phyloP scores from a whole-genome alignment of 1,139 yeast species.

The Candida sojae region DNA sequence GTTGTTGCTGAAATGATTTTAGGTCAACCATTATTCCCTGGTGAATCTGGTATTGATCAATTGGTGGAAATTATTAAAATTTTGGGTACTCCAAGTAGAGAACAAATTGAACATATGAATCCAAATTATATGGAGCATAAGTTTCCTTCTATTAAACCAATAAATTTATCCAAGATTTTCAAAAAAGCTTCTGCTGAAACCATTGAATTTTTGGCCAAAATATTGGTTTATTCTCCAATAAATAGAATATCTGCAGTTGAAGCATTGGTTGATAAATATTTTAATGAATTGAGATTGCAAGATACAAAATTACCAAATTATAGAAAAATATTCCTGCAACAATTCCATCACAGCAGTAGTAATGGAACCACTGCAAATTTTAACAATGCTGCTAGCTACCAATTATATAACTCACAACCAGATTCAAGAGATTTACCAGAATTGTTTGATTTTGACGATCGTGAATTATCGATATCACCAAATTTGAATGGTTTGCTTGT shows the following conservation, averaged over 20 bases:
- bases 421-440: slow-evolving; percentile 46
- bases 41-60: slow-evolving; percentile 97
- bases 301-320: slow-evolving; percentile 56
- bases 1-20: slow-evolving; percentile 95
- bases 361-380: slow-evolving; percentile 5
- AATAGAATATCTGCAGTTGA: slow-evolving; percentile 70
- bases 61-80: slow-evolving; percentile 95
- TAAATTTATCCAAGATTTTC: slow-evolving; percentile 83
- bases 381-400: slow-evolving; percentile 35
- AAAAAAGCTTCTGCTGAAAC: slow-evolving; percentile 65
- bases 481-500: slow-evolving; percentile 35
- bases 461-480: slow-evolving; percentile 47
- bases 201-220: slow-evolving; percentile 57
- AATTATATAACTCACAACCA: slow-evolving; percentile 40
- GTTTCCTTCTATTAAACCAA: slow-evolving; percentile 94
- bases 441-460: slow-evolving; percentile 51
- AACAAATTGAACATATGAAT: slow-evolving; percentile 92
- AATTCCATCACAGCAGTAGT: slow-evolving; percentile 21
- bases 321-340: slow-evolving; percentile 47
- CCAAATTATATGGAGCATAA: slow-evolving; percentile 97
- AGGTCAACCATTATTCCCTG: slow-evolving; percentile 97
- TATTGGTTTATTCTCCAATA: slow-evolving; percentile 76
- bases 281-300: slow-evolving; percentile 69
- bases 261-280: slow-evolving; percentile 70
- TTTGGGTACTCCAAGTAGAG: slow-evolving; percentile 91